Evolutionary conservation across 257 asterid species (phyloP).

Genomic region (Petunia secreta): DNA sequence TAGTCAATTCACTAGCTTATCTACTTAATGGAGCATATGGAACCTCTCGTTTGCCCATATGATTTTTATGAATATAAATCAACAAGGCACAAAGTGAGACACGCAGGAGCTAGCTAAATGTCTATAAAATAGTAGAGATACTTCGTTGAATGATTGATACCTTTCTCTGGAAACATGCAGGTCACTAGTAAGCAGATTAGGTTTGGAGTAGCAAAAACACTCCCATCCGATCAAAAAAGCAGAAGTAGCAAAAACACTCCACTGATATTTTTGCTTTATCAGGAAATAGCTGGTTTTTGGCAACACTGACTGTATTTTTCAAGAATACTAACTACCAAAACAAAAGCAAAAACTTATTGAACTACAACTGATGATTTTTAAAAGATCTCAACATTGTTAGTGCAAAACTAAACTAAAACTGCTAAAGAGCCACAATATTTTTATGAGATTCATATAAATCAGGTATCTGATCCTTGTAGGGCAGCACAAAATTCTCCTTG

Average conservation of each 20-base stretch:
- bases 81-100: neutral
- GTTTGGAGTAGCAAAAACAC: neutral
- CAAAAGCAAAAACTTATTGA: neutral
- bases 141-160: neutral
- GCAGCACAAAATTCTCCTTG: slow-evolving; percentile 15
- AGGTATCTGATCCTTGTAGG: slow-evolving; percentile 29
- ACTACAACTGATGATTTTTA: neutral
- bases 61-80: neutral
- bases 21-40: neutral
- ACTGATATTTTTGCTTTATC: neutral
- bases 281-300: neutral
- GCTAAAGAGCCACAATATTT: neutral
- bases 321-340: neutral
- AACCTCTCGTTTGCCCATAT: neutral
- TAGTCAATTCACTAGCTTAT: neutral
- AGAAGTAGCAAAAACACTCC: neutral
- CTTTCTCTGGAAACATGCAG: neutral
- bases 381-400: neutral
- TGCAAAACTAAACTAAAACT: neutral
- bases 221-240: no score
- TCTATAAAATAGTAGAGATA: neutral
- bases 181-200: neutral
- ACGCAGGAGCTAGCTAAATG: neutral
- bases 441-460: slow-evolving; percentile 15
- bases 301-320: neutral